phyloP scores from a whole-genome alignment of 2,329 filamentous ascomycete genomes.

The Aspergillus cejpii region DNA sequence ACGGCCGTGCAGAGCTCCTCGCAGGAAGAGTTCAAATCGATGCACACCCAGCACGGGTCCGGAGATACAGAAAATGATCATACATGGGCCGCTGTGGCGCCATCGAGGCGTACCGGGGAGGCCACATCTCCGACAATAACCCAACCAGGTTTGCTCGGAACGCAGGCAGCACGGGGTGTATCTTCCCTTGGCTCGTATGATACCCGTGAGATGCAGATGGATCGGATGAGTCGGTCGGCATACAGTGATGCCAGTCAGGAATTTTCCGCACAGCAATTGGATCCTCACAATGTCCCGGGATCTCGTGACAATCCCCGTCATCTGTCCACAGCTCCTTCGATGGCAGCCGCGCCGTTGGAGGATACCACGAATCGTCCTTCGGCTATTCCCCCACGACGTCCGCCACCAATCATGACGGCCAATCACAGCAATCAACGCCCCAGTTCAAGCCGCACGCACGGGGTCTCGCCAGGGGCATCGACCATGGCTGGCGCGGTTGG shows the following conservation, averaged over 20 bases:
- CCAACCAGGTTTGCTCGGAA: constrained; percentile 10
- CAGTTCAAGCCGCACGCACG: constrained; percentile 25
- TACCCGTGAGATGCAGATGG: constrained; percentile 18
- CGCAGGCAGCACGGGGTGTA: constrained; percentile 18
- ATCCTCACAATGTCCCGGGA: constrained; percentile 22
- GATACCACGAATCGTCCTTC: constrained; percentile 26
- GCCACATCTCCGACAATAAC: constrained; percentile 13
- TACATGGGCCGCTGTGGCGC: constrained; percentile 33
- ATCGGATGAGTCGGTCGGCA: constrained; percentile 26
- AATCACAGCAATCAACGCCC: no score
- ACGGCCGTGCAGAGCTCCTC: constrained; percentile 33
- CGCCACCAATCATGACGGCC: constrained; percentile 22
- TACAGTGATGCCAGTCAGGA: constrained; percentile 29
- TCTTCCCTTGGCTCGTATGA: constrained; percentile 29
- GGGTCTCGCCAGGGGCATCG: constrained; percentile 23
- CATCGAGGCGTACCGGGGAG: constrained; percentile 17
- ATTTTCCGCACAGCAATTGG: constrained; percentile 15
- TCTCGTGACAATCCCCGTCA: constrained; percentile 23
- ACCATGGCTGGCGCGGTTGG: constrained; percentile 12
- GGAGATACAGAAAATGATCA: constrained; percentile 25
- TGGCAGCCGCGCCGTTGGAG: constrained; percentile 9
- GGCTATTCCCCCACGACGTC: constrained; percentile 19
- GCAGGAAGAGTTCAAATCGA: constrained; percentile 12
- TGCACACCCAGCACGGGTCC: constrained; percentile 2
- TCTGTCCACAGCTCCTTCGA: constrained; percentile 10